Evolutionary conservation across 2,329 filamentous ascomycete genomes (phyloP).

Genomic region (Geosmithia flava): DNA sequence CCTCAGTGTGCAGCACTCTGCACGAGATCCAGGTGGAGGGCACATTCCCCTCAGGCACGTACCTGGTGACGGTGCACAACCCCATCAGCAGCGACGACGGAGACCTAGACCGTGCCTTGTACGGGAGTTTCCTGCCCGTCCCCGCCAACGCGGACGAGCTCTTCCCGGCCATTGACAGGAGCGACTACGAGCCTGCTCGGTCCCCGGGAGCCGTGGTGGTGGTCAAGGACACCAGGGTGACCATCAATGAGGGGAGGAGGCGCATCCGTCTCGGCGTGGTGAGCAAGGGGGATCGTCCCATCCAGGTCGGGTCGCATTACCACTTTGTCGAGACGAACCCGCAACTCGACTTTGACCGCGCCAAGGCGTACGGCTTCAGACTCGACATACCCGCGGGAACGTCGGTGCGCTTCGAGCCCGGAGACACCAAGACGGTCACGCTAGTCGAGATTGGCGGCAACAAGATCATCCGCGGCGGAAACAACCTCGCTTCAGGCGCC

Average conservation of each 20-base stretch:
- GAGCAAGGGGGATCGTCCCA: slow-evolving; percentile 78
- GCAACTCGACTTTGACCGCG: slow-evolving; percentile 76
- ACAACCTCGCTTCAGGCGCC: slow-evolving; percentile 60
- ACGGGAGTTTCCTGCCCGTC: slow-evolving; percentile 80
- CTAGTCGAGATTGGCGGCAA: slow-evolving; percentile 80
- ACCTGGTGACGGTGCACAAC: slow-evolving; percentile 87
- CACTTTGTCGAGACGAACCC: slow-evolving; percentile 96
- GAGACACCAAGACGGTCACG: slow-evolving; percentile 80
- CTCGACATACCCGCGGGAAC: slow-evolving; percentile 87
- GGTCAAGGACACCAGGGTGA: slow-evolving; percentile 49
- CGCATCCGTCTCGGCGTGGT: slow-evolving; percentile 66
- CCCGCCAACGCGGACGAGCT: slow-evolving; percentile 43
- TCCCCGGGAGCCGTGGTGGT: slow-evolving; percentile 73
- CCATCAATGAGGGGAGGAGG: slow-evolving; percentile 61
- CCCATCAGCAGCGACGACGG: slow-evolving; percentile 80
- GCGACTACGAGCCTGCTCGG: slow-evolving; percentile 53
- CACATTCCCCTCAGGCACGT: slow-evolving; percentile 82
- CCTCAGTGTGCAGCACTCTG: slow-evolving; percentile 67
- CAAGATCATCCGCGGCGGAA: slow-evolving; percentile 73
- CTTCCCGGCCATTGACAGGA: slow-evolving; percentile 53
- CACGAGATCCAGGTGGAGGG: slow-evolving; percentile 86
- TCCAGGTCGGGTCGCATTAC: slow-evolving; percentile 91
- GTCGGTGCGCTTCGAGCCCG: slow-evolving; percentile 86
- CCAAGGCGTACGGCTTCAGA: slow-evolving; percentile 69
- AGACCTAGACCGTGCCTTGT: slow-evolving; percentile 74